These are phyloP conservation scores for Pichia manshurica DNA, from an alignment of 805 yeast species.

Conservation along the genomic window DNA sequence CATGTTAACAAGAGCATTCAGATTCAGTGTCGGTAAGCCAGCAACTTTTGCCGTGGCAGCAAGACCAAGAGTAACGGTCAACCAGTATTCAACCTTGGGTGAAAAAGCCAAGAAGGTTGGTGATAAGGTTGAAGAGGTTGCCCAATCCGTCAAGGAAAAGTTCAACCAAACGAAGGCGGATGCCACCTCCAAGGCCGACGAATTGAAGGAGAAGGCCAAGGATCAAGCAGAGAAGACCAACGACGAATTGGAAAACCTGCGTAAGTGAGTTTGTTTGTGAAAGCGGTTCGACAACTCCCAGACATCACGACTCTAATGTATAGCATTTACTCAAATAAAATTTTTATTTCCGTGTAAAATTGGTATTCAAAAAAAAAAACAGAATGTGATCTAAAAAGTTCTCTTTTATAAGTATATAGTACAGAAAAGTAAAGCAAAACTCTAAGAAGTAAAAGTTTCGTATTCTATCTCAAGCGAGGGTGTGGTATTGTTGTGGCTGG, in stretches of 20 bases:
- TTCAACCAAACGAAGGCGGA: conserved; percentile 9
- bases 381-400: background rate
- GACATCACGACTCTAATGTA: no score
- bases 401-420: background rate
- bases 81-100: conserved; percentile 9
- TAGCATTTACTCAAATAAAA: background rate
- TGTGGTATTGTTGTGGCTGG: background rate
- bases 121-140: conserved; percentile 4
- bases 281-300: no score
- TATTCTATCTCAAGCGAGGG: conserved; percentile 9
- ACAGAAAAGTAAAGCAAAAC: no score
- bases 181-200: background rate
- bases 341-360: background rate
- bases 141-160: conserved; percentile 4
- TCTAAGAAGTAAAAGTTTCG: conserved; percentile 10
- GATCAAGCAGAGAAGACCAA: conserved; percentile 4
- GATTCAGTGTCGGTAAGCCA: no score
- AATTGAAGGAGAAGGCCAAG: conserved; percentile 3
- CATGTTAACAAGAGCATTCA: no score
- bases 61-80: background rate
- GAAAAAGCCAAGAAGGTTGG: conserved; percentile 11
- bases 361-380: background rate
- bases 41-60: no score
- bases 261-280: no score
- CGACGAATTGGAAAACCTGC: background rate